phyloP scores from a whole-genome alignment of 805 yeast species.

The Candida manassasensis region DNA sequence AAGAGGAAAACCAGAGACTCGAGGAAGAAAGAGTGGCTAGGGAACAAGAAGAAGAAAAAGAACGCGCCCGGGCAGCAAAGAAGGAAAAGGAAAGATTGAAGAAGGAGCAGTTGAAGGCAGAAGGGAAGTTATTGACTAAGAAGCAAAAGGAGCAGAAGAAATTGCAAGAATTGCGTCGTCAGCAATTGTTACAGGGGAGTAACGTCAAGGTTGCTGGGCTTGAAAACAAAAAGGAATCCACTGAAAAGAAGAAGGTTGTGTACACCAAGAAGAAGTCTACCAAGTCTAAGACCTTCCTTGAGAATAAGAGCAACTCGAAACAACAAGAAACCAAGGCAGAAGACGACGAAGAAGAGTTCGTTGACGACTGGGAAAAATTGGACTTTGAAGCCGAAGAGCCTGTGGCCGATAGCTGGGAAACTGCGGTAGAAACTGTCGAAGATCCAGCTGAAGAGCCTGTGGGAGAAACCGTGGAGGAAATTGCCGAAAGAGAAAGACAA shows the following conservation, averaged over 20 bases:
- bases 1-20: constrained; percentile 46
- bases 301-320: constrained; percentile 20
- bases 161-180: constrained; percentile 81
- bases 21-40: constrained; percentile 48
- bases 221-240: constrained; percentile 26
- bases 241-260: constrained; percentile 56
- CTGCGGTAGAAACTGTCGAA: constrained; percentile 33
- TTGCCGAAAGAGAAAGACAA: constrained; percentile 26
- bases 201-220: constrained; percentile 74
- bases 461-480: constrained; percentile 22
- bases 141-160: constrained; percentile 93
- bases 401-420: constrained; percentile 50
- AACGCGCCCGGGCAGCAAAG: constrained; percentile 57
- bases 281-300: constrained; percentile 35
- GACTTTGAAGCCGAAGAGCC: constrained; percentile 58
- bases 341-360: constrained; percentile 48
- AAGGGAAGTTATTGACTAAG: constrained; percentile 90
- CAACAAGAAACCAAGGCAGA: constrained; percentile 18
- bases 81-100: constrained; percentile 84
- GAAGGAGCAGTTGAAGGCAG: constrained; percentile 90
- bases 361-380: constrained; percentile 85
- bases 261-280: constrained; percentile 68
- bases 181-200: constrained; percentile 71
- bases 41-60: constrained; percentile 64
- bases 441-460: constrained; percentile 16